Percentiles rank a stretch among this genome's conserved stretches.
These are phyloP conservation scores for Penicillium mononematosum DNA, from an alignment of 495 filamentous ascomycete genomes.

Conservation along the genomic window DNA sequence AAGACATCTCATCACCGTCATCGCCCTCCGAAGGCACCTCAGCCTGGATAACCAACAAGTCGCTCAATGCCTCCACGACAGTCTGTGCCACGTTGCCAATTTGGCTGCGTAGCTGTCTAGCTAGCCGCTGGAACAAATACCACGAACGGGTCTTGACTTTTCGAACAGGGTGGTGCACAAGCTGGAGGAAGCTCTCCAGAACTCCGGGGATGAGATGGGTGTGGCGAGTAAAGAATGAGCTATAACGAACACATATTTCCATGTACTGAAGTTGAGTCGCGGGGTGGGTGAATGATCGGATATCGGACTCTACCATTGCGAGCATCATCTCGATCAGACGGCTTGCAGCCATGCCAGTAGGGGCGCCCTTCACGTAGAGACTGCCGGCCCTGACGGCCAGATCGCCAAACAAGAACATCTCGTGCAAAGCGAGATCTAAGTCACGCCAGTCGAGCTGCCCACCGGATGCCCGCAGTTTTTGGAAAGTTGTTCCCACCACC, in stretches of 20 bases:
- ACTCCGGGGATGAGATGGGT: conserved; percentile 74
- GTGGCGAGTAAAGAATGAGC: conserved; percentile 85
- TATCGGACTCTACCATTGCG: conserved; percentile 87
- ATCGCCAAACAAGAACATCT: conserved; percentile 96
- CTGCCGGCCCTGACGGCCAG: conserved; percentile 81
- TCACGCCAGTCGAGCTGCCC: conserved; percentile 88
- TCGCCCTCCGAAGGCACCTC: conserved; percentile 74
- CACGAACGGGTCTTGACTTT: conserved; percentile 87
- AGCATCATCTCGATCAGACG: conserved; percentile 85
- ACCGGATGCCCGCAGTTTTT: conserved; percentile 65
- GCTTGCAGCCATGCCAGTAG: conserved; percentile 70
- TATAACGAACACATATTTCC: conserved; percentile 95
- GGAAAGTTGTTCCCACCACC: conserved; percentile 79
- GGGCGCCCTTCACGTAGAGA: conserved; percentile 75
- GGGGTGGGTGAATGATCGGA: conserved; percentile 82
- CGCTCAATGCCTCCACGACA: conserved; percentile 83
- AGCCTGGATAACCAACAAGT: conserved; percentile 86
- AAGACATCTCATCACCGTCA: conserved; percentile 86
- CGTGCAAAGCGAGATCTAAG: conserved; percentile 90
- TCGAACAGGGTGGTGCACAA: conserved; percentile 82
- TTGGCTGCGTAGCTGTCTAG: conserved; percentile 79
- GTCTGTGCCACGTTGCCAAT: conserved; percentile 86
- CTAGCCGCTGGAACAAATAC: conserved; percentile 92
- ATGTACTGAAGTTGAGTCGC: conserved; percentile 94
- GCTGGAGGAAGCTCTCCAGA: conserved; percentile 86